Base-by-base conservation (phyloP, 2,329 filamentous ascomycete species). In the Podosphaera aphanis region DNA sequence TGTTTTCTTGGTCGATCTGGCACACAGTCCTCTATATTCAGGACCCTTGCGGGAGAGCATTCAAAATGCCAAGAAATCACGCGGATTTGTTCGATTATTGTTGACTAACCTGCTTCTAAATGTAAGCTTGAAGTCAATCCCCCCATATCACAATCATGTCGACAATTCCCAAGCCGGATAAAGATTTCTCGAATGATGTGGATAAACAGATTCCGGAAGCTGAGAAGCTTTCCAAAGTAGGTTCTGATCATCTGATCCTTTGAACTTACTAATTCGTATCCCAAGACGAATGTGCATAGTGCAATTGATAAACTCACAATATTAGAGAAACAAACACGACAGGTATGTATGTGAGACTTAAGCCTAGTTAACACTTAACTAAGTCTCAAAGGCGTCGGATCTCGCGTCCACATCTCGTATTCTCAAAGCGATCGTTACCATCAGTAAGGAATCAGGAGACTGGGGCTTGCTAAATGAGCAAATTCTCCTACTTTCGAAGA, bases 401-500 rank as follows among this genome's bases (percentile, higher is more conserved):
- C 78, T 98, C 51, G 81, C 86, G 40, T 94, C 90, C 19, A 94
- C 90, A 58, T 94, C 86, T 53, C 77, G 86, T 61, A 68, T 93
- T 52, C 70, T 98, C 55, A 69, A 93, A 59, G 70, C 78, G 51
- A 90, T 98, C 62, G 83, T 93, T 61, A 93, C 83, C 60, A 76
- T 95, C 68, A 88, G 84, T 68, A 95, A 94, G 66, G 72, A 93
- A 63, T 77, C 82, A 18, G 79, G 79, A 54, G 85, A 98, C 63
- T 98, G 90, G 90, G 78, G 76, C 62, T 67, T 94, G 58, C 73
- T 98, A 65, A 95, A 93, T 62, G 90, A 98, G 66, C 90, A 98
- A 66, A 83, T 93, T 51, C 71, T 93, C 57, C 71, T 94, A 52
- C 71, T 98, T 48, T 95, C 90, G 53, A 98, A 98, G 77, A 98